These are phyloP conservation scores for Hypoxylon rickii DNA, from an alignment of 495 filamentous ascomycete genomes.

Conservation along the genomic window DNA sequence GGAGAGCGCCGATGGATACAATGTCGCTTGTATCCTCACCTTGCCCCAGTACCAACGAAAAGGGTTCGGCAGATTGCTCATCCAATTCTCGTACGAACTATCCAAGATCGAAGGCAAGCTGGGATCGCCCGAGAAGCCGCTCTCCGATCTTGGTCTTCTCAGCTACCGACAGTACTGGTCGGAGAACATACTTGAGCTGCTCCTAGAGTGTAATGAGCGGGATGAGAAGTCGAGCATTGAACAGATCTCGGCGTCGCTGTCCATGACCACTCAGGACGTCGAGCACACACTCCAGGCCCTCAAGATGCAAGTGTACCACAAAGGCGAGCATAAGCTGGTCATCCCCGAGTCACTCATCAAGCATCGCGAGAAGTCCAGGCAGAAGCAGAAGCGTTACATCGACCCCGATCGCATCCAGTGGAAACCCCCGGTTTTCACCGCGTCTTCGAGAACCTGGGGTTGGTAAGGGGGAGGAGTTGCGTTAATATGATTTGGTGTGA, in stretches of 20 bases:
- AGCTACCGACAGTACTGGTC: conserved; percentile 97
- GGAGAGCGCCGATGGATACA: conserved; percentile 93
- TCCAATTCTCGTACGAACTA: conserved; percentile 97
- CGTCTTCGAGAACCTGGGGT: conserved; percentile 88
- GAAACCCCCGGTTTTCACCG: conserved; percentile 95
- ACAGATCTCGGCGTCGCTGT: conserved; percentile 71
- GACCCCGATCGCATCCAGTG: conserved; percentile 80
- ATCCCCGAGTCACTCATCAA: conserved; percentile 70
- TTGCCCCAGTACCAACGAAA: conserved; percentile 94
- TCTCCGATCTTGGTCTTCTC: conserved; percentile 88
- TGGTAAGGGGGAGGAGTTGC: conserved; percentile 77
- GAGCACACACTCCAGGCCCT: conserved; percentile 89
- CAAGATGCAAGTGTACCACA: conserved; percentile 92
- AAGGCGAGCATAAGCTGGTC: conserved; percentile 91
- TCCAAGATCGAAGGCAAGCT: conserved; percentile 93
- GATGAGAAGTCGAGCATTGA: conserved; percentile 78
- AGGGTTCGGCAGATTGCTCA: conserved; percentile 88
- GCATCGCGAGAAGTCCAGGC: conserved; percentile 75
- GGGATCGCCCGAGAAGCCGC: conserved; percentile 93
- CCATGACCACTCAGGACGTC: conserved; percentile 96
- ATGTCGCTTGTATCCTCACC: conserved; percentile 96
- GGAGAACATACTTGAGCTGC: conserved; percentile 83
- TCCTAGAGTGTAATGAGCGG: conserved; percentile 65
- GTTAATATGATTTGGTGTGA: too few species aligned
- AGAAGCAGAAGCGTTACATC: conserved; percentile 71